Evolutionary conservation across 2,329 filamentous ascomycete genomes (phyloP).

Genomic region (Aspergillus texensis): DNA sequence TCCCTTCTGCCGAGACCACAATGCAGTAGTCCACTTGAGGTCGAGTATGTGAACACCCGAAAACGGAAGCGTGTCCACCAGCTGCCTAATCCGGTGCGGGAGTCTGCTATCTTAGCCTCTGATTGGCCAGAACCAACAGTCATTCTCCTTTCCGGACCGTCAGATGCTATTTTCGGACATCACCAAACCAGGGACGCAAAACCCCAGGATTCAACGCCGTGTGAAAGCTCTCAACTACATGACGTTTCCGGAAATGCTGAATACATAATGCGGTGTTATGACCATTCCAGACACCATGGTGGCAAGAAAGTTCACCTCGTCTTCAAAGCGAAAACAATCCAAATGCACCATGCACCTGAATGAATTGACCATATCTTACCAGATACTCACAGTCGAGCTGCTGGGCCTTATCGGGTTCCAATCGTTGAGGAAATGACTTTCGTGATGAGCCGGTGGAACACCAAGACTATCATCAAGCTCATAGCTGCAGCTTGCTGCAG

Average conservation of each 20-base stretch:
- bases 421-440: constrained; percentile 4
- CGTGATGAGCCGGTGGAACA: constrained; percentile 7
- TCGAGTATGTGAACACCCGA: too few species aligned
- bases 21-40: too few species aligned
- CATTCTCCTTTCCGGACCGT: background rate
- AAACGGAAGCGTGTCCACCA: background rate
- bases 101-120: background rate
- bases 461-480: constrained; percentile 7
- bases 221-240: background rate
- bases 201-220: background rate
- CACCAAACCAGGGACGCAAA: background rate
- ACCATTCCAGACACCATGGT: background rate
- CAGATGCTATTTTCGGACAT: background rate
- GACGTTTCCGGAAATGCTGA: background rate
- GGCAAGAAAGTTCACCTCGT: background rate
- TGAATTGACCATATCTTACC: background rate
- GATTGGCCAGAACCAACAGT: background rate
- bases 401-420: background rate
- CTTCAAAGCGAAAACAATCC: background rate
- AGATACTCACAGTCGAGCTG: background rate
- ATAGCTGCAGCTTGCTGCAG: constrained; percentile 2
- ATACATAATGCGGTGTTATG: background rate
- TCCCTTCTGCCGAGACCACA: too few species aligned
- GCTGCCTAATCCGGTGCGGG: background rate
- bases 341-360: background rate